Conservation (phyloP, 2,329 filamentous ascomycete species). For the Hypoxylon sp. region DNA sequence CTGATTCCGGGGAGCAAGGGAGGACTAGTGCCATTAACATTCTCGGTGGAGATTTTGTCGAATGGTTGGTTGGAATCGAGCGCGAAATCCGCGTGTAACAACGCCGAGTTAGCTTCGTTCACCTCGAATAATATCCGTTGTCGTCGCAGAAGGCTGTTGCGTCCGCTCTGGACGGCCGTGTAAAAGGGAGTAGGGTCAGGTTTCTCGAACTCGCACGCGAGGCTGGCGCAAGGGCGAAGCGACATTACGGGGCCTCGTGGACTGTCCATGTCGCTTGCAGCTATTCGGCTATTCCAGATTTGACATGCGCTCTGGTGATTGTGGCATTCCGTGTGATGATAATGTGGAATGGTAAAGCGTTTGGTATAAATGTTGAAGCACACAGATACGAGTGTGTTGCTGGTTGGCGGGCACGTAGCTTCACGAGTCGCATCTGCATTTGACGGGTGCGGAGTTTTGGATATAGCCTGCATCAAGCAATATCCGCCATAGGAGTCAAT, state of each 20-base stretch:
- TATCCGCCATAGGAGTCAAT: slow-evolving; percentile 45
- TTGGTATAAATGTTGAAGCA: slow-evolving; percentile 48
- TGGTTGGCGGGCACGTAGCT: slow-evolving; percentile 23
- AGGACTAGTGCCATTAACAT: neutral
- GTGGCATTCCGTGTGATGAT: slow-evolving; percentile 37
- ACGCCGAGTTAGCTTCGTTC: neutral
- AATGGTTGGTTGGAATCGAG: slow-evolving; percentile 25
- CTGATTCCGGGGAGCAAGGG: slow-evolving; percentile 6
- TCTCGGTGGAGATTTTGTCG: neutral
- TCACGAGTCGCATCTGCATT: slow-evolving; percentile 1
- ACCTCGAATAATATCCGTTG: slow-evolving; percentile 10
- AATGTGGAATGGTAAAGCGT: slow-evolving; percentile 40
- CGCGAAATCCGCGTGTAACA: slow-evolving; percentile 26
- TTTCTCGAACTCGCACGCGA: slow-evolving; percentile 1
- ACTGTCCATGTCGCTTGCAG: slow-evolving; percentile 14
- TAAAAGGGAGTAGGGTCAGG: slow-evolving; percentile 22
- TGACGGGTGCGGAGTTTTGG: slow-evolving; percentile 16
- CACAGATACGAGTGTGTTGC: slow-evolving; percentile 37
- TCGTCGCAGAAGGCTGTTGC: slow-evolving; percentile 11
- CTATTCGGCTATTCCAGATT: slow-evolving; percentile 42
- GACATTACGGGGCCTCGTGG: slow-evolving; percentile 15
- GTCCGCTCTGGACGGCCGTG: slow-evolving; percentile 13
- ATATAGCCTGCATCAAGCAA: slow-evolving; percentile 40
- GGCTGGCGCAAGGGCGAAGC: slow-evolving; percentile 15
- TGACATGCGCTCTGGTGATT: slow-evolving; percentile 36